Percentiles rank a stretch among this genome's conserved stretches.
phyloP scores from a whole-genome alignment of 1,284 basidiomycete species.

The Boletus sp. region DNA sequence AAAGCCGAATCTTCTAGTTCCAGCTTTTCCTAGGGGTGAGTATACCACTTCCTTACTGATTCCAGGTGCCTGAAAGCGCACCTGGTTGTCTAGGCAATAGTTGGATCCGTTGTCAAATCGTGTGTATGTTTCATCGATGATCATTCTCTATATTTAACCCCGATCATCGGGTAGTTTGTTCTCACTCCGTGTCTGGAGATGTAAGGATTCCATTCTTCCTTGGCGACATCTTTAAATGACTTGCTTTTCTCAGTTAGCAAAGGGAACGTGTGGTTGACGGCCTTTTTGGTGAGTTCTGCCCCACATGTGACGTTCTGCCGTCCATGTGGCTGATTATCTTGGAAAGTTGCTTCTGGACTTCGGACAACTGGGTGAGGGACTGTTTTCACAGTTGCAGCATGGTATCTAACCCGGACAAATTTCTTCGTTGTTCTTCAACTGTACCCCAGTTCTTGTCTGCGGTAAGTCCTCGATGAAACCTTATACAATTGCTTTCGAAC shows the following conservation, averaged over 20 bases:
- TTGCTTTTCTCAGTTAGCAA: conserved; percentile 52
- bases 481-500: not conserved
- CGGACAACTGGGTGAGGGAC: conserved; percentile 46
- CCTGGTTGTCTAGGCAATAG: conserved; percentile 44
- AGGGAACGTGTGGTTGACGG: conserved; percentile 53
- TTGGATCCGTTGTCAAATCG: conserved; percentile 62
- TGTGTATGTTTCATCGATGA: conserved; percentile 35
- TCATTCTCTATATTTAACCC: not conserved
- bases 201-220: conserved; percentile 38
- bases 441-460: conserved; percentile 12
- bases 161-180: conserved; percentile 47
- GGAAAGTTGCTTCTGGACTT: conserved; percentile 46
- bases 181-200: conserved; percentile 66
- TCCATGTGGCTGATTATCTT: not conserved
- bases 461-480: conserved; percentile 13
- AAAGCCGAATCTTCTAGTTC: conserved; percentile 36
- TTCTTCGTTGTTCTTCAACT: not conserved
- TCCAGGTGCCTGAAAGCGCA: conserved; percentile 5
- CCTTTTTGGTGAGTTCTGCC: conserved; percentile 47
- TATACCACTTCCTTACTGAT: conserved; percentile 6
- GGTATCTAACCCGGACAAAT: conserved; percentile 2
- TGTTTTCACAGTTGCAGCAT: not conserved
- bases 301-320: not conserved
- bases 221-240: not conserved
- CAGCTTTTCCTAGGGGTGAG: conserved; percentile 61